A percentile compares a stretch with the other conserved stretches of the same genome.
These are phyloP conservation scores for Echria macrotheca DNA, from an alignment of 495 filamentous ascomycete genomes.

Conservation along the genomic window DNA sequence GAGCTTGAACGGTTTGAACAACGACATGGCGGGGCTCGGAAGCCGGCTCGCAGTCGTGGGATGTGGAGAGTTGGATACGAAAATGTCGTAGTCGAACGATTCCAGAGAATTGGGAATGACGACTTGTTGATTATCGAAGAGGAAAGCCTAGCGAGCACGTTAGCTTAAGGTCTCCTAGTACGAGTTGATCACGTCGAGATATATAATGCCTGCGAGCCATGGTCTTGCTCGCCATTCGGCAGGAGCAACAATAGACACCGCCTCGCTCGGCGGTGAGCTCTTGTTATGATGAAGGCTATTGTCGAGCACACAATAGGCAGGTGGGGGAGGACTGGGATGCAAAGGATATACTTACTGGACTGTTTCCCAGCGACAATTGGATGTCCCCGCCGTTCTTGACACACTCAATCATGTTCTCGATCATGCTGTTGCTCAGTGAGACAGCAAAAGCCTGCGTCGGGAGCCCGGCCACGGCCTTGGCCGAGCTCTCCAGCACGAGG, in stretches of 20 bases:
- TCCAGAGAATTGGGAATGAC: conserved; percentile 29
- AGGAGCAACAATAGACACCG: not conserved
- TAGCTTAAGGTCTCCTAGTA: conserved; percentile 3
- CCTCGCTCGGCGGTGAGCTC: too few species aligned
- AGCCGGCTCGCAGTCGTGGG: conserved; percentile 28
- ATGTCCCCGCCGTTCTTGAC: conserved; percentile 57
- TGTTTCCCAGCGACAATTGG: conserved; percentile 51
- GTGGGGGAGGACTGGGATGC: conserved; percentile 12
- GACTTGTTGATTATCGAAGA: conserved; percentile 34
- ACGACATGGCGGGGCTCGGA: conserved; percentile 41
- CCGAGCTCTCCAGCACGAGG: conserved; percentile 40
- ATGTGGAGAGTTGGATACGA: conserved; percentile 30
- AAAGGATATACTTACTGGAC: conserved; percentile 44
- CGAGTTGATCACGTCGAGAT: not conserved
- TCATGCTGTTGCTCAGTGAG: conserved; percentile 56
- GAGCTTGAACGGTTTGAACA: conserved; percentile 38
- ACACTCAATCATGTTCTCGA: conserved; percentile 66
- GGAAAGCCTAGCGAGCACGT: conserved; percentile 31
- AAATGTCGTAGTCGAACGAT: conserved; percentile 40
- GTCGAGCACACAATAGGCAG: conserved; percentile 17
- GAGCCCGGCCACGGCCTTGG: conserved; percentile 28
- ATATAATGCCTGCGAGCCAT: not conserved
- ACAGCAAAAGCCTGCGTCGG: conserved; percentile 55
- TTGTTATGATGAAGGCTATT: too few species aligned
- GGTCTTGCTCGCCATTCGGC: not conserved